Evolutionary conservation across 345 rosid species (phyloP).

Genomic region (Pistacia atlantica): DNA sequence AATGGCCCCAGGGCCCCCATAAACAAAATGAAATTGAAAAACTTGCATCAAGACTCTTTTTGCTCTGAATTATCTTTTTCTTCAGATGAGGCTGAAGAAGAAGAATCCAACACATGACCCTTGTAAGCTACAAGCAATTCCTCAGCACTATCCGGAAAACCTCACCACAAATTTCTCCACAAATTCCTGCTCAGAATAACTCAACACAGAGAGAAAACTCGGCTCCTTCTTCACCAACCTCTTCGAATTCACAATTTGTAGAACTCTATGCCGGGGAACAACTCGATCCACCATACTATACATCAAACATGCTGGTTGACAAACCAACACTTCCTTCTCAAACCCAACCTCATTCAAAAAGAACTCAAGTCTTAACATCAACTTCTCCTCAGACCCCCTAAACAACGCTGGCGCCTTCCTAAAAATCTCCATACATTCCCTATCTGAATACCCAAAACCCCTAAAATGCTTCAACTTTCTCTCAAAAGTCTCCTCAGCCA

Average conservation of each 20-base stretch:
- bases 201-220: constrained; percentile 13
- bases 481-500: constrained; percentile 30
- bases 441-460: constrained; percentile 34
- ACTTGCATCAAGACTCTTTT: not conserved
- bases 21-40: not conserved
- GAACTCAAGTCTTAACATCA: constrained; percentile 34
- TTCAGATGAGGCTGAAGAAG: not conserved
- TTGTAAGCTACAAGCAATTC: constrained; percentile 41
- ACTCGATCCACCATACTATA: constrained; percentile 37
- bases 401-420: constrained; percentile 33
- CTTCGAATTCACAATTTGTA: constrained; percentile 34
- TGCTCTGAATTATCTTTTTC: too few relatives aligned
- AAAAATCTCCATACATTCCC: constrained; percentile 33
- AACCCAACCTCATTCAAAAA: constrained; percentile 25
- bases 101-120: constrained; percentile 14
- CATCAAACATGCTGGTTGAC: constrained; percentile 26
- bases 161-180: constrained; percentile 29
- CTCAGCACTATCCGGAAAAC: constrained; percentile 31
- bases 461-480: constrained; percentile 31
- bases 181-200: constrained; percentile 23
- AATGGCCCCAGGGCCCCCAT: too few relatives aligned
- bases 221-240: constrained; percentile 33
- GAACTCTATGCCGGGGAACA: constrained; percentile 40
- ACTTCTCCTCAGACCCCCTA: constrained; percentile 32
- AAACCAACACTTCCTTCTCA: constrained; percentile 25